Evolutionary conservation across 192 early-diverging fungal species (phyloP).

Genomic region (Rhizophlyctis rosea): DNA sequence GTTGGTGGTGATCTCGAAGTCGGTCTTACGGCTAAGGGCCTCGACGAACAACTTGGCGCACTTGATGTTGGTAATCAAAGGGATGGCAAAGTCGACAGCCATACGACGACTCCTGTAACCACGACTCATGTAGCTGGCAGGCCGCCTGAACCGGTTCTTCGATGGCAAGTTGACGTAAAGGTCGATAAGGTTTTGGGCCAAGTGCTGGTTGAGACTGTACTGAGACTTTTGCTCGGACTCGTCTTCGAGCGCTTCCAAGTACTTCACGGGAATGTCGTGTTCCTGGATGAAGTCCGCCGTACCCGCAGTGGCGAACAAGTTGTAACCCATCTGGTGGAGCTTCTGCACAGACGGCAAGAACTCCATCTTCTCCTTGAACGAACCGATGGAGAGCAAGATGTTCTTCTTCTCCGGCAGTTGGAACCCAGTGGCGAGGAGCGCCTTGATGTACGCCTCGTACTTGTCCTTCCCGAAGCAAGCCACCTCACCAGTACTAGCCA

Average conservation of each 20-base stretch:
- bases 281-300: slow-evolving; percentile 97
- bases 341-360: slow-evolving; percentile 86
- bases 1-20: slow-evolving; percentile 74
- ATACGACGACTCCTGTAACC: slow-evolving; percentile 95
- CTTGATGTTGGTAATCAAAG: slow-evolving; percentile 98
- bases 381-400: slow-evolving; percentile 92
- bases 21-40: slow-evolving; percentile 73
- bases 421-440: slow-evolving; percentile 89
- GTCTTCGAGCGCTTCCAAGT: slow-evolving; percentile 78
- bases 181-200: slow-evolving; percentile 95
- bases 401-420: slow-evolving; percentile 93
- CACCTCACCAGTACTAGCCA: slow-evolving; percentile 99
- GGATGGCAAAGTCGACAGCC: slow-evolving; percentile 96
- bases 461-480: slow-evolving; percentile 97
- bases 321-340: slow-evolving; percentile 82
- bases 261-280: slow-evolving; percentile 88
- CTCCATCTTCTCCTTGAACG: slow-evolving; percentile 98
- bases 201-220: slow-evolving; percentile 90
- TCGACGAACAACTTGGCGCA: slow-evolving; percentile 98
- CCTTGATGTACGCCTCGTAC: slow-evolving; percentile 98
- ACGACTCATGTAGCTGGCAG: slow-evolving; percentile 89
- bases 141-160: slow-evolving; percentile 93
- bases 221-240: slow-evolving; percentile 64
- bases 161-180: slow-evolving; percentile 99
- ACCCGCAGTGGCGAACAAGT: slow-evolving; percentile 92